Conservation (phyloP, 169 alveolate species). For the Plasmodium gaboni region DNA sequence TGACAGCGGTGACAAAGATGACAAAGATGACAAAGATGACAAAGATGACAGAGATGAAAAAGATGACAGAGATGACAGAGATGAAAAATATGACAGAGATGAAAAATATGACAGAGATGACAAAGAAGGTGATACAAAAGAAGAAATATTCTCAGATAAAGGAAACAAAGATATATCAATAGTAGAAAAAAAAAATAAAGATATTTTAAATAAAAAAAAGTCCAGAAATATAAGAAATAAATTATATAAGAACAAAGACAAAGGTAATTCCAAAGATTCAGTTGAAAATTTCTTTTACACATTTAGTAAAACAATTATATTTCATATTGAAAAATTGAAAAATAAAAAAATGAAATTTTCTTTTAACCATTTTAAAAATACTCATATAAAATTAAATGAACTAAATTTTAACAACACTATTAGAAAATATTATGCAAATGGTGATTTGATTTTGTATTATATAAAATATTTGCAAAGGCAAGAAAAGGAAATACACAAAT, state of each 20-base stretch:
- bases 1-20: not conserved
- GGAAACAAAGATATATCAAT: not conserved
- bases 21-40: not conserved
- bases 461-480: conserved; percentile 19
- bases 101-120: not conserved
- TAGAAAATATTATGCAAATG: conserved; percentile 28
- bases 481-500: not conserved
- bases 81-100: conserved; percentile 7
- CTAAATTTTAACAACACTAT: conserved; percentile 25
- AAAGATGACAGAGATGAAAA: not conserved
- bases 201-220: not conserved
- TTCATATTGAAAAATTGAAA: conserved; percentile 18
- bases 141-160: not conserved
- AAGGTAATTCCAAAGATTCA: not conserved
- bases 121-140: not conserved
- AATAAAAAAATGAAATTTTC: conserved; percentile 20
- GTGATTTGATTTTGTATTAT: conserved; percentile 19
- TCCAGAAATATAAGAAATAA: not conserved
- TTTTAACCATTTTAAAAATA: conserved; percentile 10
- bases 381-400: conserved; percentile 1
- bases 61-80: not conserved
- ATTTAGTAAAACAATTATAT: conserved; percentile 28
- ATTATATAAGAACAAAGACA: not conserved
- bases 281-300: not conserved
- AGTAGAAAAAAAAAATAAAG: conserved; percentile 5